Percentiles rank a stretch among this genome's conserved stretches.
Conservation (phyloP, 176 grass and related monocot species). For the Paspalum notatum region DNA sequence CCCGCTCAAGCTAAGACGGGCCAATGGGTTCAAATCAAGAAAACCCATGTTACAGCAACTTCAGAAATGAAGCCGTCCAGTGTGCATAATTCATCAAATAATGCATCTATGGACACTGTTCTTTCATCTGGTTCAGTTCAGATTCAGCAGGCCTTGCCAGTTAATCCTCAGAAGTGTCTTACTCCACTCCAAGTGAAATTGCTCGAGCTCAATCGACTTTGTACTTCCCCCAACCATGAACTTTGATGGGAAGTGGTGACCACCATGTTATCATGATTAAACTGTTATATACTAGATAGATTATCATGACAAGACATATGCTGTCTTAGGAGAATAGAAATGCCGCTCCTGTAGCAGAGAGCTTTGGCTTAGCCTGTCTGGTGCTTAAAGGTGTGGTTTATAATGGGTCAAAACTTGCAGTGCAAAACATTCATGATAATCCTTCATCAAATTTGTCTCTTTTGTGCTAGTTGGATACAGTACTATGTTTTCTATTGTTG, state of each 20-base stretch:
- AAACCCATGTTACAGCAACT: neutral
- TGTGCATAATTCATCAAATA: neutral
- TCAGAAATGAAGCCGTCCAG: neutral
- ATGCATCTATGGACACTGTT: neutral
- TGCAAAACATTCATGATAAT: neutral
- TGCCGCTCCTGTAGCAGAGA: constrained; percentile 28
- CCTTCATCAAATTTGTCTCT: too few relatives aligned
- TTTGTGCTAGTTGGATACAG: too few relatives aligned
- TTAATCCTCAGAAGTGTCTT: too few relatives aligned
- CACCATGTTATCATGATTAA: neutral
- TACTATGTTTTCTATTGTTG: neutral
- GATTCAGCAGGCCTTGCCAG: neutral
- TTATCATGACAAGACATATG: neutral
- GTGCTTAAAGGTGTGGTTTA: neutral
- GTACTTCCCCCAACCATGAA: neutral
- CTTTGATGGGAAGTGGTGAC: neutral
- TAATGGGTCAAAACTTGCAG: neutral
- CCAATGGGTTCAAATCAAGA: neutral
- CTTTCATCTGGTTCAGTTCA: neutral
- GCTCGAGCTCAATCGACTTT: neutral
- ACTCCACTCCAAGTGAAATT: too few relatives aligned
- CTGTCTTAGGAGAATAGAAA: constrained; percentile 24
- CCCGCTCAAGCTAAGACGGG: neutral
- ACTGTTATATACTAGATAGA: constrained; percentile 19
- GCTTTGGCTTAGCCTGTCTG: neutral